Evolutionary conservation across 2,329 filamentous ascomycete species (phyloP), one percentile per base, ranked within the genome.

Genomic region (Lachnellula occidentalis): DNA sequence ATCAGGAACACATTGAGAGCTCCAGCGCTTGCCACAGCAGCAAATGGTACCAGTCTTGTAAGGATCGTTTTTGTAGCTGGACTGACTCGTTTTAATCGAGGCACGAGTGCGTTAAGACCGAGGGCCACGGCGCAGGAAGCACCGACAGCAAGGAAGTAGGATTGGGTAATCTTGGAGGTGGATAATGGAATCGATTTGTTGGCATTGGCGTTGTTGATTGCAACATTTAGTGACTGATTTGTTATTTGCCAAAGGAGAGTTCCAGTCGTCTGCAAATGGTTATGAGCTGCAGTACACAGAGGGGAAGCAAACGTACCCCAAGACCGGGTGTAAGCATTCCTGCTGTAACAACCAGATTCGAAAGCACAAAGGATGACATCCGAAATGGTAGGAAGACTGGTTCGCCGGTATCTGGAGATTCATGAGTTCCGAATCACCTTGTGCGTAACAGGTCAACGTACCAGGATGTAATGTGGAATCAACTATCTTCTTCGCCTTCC

Each of bases 201-300:
- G 60, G 92, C 90, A 72, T 99, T 99, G 69, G 92, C 89, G 70
- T 85, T 91, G 80, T 99, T 99, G 79, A 99, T 92, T 63, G 90
- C 92, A 27, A 99, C 94, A 71, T 99, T 99, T 65, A 99, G 86
- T 12, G 92, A 96, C 76, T 99, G 94, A 74, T 99, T 99, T 63
- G 88, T 83, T 55, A 96, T 83, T 74, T 99, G 94, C 94, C 94
- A 99, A 62, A 87, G 86, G 37, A 97, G 78, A 5, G 90, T 96
- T 50, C 92, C 94, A 42, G 81, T 80, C 45, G 87, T 96, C 79
- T 88, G 61, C 15, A 55, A 34, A 17, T 17, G 34, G 45, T 60
- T 45, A 61, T 51, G 31, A 54, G 46, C 24, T 15, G 45, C 48
- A 41, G 57, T 21, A 43, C 22, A 36, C 4, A 19, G 42, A 15